Evolutionary conservation across 1,284 basidiomycete genomes (phyloP), one percentile per base, ranked within the genome.

Genomic region (Afroboletus lepidellus): DNA sequence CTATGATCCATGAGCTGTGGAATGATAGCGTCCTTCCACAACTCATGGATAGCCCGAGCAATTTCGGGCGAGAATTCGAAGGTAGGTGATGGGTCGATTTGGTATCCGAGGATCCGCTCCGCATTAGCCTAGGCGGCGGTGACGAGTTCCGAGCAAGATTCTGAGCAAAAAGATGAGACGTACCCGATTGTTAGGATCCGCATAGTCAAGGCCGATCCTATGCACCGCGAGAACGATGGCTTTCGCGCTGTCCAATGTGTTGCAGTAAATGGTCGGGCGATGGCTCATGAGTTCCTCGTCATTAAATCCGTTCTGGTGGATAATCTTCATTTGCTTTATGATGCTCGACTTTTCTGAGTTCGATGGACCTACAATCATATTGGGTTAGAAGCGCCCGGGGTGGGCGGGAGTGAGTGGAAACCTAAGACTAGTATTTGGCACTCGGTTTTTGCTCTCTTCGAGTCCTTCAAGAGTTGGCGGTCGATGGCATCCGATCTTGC

Each of bases 261-360:
- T 89, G 78, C 90, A 72, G 80, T 94, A 92, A 44, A 98, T 86
- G 18, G 89, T 87, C 1, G 87, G 81, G 34, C 90, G 80, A 73
- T 85, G 96, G 3, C 84, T 77, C 55, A 89, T 74, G 36, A 95
- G 81, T 71, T 98, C 95, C 1, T 92, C 82, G 21, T 73, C 72
- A 0, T 85, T 84, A 74, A 94, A 98, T 8, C 96, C 96, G 62
- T 91, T 88, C 71, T 98, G 93, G 71, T 98, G 93, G 55, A 98
- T 96, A 59, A 98, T 98, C 79, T 97, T 98, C 95, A 98, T 98
- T 74, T 98, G 96, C 73, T 98, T 98, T 42, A 98, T 93, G 59
- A 98, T 94, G 0, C 95, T 98, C 6, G 86, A 90, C 75, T 98
- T 98, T 29, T 95, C 96, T 1, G 92, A 95, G 76, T 81, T 80